Base-by-base conservation (phyloP, 768 basidiomycete genomes). In the Sutorius australiensis region DNA sequence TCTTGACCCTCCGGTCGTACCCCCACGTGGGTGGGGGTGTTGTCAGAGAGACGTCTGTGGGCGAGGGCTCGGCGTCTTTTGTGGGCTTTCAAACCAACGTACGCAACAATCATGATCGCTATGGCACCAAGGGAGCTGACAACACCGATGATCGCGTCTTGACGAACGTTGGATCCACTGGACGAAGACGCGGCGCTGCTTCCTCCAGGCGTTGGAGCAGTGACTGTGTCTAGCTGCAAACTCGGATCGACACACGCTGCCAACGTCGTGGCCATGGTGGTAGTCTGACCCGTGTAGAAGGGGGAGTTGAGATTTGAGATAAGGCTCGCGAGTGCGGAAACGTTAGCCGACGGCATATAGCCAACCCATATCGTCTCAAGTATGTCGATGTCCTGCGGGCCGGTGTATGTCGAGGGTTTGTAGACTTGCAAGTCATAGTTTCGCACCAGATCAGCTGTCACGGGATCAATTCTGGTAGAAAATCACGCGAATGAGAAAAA, bases 61-160 rank as follows among this genome's bases (percentile, higher is more conserved):
- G 83, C 83, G 32, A 80, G 74, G 66, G 84, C 86, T 44, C 79
- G 79, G 38, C 81, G 81, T 50, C 83, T 76, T 72, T 86, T 83
- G 67, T 83, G 72, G 5, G 84, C 80, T 50, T 86, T 80, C 64
- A 82, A 84, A 39, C 82, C 76, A 61, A 95, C 85, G 73, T 83
- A 88, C 14, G 76, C 77, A 30, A 92, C 77, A 33, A 89, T 82
- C 38, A 90, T 61, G 39, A 92, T 65, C 0, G 90, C 84, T 50
- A 94, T 79, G 5, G 80, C 88, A 12, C 92, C 92, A 17, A 95
- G 79, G 3, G 87, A 83, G 37, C 80, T 83, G 57, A 92, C 89
- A 4, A 95, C 92, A 19, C 94, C 94, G 56, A 97, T 94, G 65
- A 95, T 93, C 24, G 90, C 90, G 59, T 95, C 83, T 63, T 88